These are phyloP conservation scores for Lentinula boryana DNA, from an alignment of 768 basidiomycete species.

Conservation along the genomic window DNA sequence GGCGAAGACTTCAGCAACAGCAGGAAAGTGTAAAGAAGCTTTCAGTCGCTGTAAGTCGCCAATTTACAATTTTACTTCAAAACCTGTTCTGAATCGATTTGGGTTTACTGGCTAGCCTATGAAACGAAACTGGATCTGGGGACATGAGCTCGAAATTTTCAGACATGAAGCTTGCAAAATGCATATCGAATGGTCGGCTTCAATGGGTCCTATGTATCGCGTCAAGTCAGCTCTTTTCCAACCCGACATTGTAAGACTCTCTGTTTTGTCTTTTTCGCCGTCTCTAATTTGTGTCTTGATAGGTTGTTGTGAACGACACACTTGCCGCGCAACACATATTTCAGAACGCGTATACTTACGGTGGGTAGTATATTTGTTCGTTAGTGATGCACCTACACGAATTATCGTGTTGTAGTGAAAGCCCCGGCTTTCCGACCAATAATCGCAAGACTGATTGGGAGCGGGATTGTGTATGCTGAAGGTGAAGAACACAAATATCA, in stretches of 20 bases:
- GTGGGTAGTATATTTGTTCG: slow-evolving; percentile 10
- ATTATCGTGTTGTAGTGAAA: slow-evolving; percentile 12
- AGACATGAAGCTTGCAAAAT: slow-evolving; percentile 25
- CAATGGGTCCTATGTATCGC: slow-evolving; percentile 26
- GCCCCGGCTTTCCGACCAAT: slow-evolving; percentile 25
- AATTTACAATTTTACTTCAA: too few species aligned
- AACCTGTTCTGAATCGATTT: too few species aligned
- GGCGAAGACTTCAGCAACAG: too few species aligned
- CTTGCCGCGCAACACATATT: slow-evolving; percentile 32
- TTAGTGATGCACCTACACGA: too few species aligned
- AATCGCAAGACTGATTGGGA: slow-evolving; percentile 26
- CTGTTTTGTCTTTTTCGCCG: neutral
- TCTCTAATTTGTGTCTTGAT: neutral
- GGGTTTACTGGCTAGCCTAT: neutral
- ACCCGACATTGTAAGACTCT: slow-evolving; percentile 26
- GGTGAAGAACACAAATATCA: slow-evolving; percentile 28
- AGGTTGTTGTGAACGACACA: slow-evolving; percentile 30
- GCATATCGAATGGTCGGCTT: slow-evolving; percentile 25
- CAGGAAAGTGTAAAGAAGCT: too few species aligned
- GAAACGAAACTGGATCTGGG: slow-evolving; percentile 23
- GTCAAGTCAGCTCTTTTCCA: slow-evolving; percentile 33
- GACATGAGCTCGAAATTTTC: slow-evolving; percentile 28
- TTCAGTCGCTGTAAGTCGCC: too few species aligned
- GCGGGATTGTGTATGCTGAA: slow-evolving; percentile 30
- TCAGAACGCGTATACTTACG: slow-evolving; percentile 26